Percentiles rank a stretch among this genome's conserved stretches.
Conservation (phyloP, 2,329 filamentous ascomycete species). For the Scytalidium sp. region DNA sequence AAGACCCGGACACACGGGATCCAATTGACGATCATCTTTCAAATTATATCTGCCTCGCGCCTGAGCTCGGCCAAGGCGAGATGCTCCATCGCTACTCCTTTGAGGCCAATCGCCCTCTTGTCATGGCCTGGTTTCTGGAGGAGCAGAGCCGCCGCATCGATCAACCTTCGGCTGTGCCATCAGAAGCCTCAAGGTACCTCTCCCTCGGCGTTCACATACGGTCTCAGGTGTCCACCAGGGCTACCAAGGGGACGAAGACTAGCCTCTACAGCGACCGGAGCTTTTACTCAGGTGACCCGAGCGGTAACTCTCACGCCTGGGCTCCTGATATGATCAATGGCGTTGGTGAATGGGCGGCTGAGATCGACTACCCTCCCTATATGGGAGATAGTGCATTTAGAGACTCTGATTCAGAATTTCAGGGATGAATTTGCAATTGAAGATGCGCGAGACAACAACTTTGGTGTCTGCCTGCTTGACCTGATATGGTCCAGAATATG, state of each 20-base stretch:
- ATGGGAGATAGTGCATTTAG: neutral
- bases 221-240: conserved; percentile 3
- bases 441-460: no score
- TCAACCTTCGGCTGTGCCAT: neutral
- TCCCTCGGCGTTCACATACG: conserved; percentile 9
- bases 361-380: neutral
- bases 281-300: conserved; percentile 10
- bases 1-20: conserved; percentile 16
- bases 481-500: no score
- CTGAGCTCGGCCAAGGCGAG: conserved; percentile 11
- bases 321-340: conserved; percentile 9
- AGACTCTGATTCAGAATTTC: neutral
- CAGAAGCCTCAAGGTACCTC: conserved; percentile 3
- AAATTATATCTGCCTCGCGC: conserved; percentile 9
- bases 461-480: no score
- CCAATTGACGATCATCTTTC: conserved; percentile 7
- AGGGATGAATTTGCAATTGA: neutral
- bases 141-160: conserved; percentile 4
- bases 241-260: conserved; percentile 11
- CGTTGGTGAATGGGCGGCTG: conserved; percentile 15
- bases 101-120: conserved; percentile 11
- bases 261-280: conserved; percentile 14
- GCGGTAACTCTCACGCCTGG: conserved; percentile 5
- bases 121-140: conserved; percentile 13
- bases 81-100: conserved; percentile 11